Percentiles rank a stretch among this genome's conserved stretches.
Conservation (phyloP, 768 basidiomycete genomes). For the Suillus sp. region DNA sequence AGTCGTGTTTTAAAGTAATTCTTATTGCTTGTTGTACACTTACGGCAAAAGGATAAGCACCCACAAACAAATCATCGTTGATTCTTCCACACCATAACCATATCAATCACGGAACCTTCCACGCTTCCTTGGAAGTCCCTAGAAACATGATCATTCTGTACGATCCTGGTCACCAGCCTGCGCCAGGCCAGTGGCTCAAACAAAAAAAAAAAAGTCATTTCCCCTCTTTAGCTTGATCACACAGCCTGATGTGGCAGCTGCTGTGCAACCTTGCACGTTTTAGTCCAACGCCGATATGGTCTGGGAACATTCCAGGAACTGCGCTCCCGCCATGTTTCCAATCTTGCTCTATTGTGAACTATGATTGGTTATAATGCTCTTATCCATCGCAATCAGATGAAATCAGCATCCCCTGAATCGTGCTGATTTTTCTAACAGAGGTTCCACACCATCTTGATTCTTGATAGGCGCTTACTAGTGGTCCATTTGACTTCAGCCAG, state of each 20-base stretch:
- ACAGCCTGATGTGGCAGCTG: constrained; percentile 12
- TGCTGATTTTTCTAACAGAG: constrained; percentile 10
- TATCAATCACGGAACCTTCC: constrained; percentile 16
- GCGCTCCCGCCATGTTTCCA: constrained; percentile 29
- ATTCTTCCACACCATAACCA: constrained; percentile 25
- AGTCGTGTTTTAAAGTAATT: constrained; percentile 36
- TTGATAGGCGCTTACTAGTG: background rate
- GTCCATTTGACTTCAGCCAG: constrained; percentile 11
- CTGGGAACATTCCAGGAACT: constrained; percentile 36
- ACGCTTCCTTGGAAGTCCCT: constrained; percentile 14
- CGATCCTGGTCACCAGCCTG: background rate
- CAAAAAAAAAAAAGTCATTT: background rate
- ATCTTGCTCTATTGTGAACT: constrained; percentile 23
- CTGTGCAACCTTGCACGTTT: constrained; percentile 10
- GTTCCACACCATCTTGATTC: background rate
- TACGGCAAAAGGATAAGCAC: constrained; percentile 41
- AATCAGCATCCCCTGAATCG: constrained; percentile 14
- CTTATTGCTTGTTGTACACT: constrained; percentile 38
- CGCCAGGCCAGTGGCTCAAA: background rate
- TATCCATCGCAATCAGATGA: constrained; percentile 29
- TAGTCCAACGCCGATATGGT: constrained; percentile 9
- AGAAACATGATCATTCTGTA: constrained; percentile 10
- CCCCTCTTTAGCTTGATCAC: background rate
- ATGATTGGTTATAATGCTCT: constrained; percentile 20
- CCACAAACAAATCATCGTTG: constrained; percentile 37